Conservation (phyloP, 331 rosid genomes). For the Stylosanthes scabra region DNA sequence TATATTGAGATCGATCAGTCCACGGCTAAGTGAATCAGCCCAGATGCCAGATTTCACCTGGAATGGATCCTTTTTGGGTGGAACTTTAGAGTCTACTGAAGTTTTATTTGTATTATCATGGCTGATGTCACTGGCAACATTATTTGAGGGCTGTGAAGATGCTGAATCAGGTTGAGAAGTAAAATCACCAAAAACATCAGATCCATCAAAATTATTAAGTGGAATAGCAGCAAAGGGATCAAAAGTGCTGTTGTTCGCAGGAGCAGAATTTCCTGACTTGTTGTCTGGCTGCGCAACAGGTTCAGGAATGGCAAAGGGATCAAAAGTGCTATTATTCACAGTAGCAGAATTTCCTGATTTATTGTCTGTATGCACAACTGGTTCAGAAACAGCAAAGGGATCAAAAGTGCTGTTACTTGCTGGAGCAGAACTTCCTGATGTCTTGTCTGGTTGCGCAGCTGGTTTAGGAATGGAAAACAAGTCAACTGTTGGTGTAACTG, state of each 20-base stretch:
- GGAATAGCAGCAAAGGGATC: conserved; percentile 98
- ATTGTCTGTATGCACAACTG: conserved; percentile 66
- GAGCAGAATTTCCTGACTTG: conserved; percentile 55
- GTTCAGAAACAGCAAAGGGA: conserved; percentile 79
- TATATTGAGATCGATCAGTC: conserved; percentile 96
- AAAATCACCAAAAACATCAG: conserved; percentile 80
- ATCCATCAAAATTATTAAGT: conserved; percentile 78
- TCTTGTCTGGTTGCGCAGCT: conserved; percentile 66
- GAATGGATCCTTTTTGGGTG: conserved; percentile 68
- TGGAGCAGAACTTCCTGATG: conserved; percentile 53
- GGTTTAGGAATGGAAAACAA: conserved; percentile 69
- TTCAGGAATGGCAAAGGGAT: conserved; percentile 81
- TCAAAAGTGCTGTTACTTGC: conserved; percentile 57
- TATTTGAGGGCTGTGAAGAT: conserved; percentile 62
- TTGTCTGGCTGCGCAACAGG: conserved; percentile 68
- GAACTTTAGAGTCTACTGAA: conserved; percentile 48
- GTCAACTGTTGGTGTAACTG: conserved; percentile 71
- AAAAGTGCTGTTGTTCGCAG: conserved; percentile 48
- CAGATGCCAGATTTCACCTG: conserved; percentile 95
- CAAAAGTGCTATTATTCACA: conserved; percentile 53
- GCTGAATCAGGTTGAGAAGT: conserved; percentile 68
- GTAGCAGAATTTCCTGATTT: conserved; percentile 57
- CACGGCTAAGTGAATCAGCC: conserved; percentile 99
- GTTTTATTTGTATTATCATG: conserved; percentile 48
- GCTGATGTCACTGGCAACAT: conserved; percentile 48